Evolutionary conservation across 768 basidiomycete genomes (phyloP), one percentile per base, ranked within the genome.

Genomic region (Mycena galopus): DNA sequence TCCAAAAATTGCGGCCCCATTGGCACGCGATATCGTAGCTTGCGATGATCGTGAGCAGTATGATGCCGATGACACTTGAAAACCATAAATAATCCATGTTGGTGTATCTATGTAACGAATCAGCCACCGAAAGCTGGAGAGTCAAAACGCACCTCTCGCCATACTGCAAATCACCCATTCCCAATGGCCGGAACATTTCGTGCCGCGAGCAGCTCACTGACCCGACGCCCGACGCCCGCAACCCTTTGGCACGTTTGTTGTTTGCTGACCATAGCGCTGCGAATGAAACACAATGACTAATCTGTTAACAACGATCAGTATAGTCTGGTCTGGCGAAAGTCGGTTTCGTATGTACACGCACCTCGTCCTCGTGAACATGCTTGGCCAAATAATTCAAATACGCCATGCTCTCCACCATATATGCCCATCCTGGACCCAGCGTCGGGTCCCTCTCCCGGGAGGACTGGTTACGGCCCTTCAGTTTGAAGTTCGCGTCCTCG

Each of bases 1-100:
- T 47, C 32, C 50, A 55, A 33, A 79, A 70, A 17, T 79, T 77
- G 16, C 23, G 47, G 8, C 25, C 11, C 67, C 73, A 80, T 60
- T 80, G 79, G 44, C 79, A 80, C 1, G 72, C 77, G n/a, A 80
- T 80, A 59, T 80, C 78, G 57, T 80, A 80, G 44, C 44, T 47
- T 17, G 44, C 44, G 7, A 47, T 10, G 2, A 47, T 21, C 19
- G 44, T 47, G 7, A 47, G n/a, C 44, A 47, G n/a, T n/a, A n/a
- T 21, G 4, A 47, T 47, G 21, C 44, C 44, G 2, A 47, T 47
- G 21, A 47, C 21, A n/a, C 44, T 47, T n/a, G 44, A 47, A 7
- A 47, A 47, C 6, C 21, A 47, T 47, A 47, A n/a, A 47, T 47
- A 47, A 10, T 47, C 44, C 44, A 47, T 47, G 44, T 47, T 47